Evolutionary conservation across 2,329 filamentous ascomycete genomes (phyloP).

Genomic region (Aphanoascus verrucosus): DNA sequence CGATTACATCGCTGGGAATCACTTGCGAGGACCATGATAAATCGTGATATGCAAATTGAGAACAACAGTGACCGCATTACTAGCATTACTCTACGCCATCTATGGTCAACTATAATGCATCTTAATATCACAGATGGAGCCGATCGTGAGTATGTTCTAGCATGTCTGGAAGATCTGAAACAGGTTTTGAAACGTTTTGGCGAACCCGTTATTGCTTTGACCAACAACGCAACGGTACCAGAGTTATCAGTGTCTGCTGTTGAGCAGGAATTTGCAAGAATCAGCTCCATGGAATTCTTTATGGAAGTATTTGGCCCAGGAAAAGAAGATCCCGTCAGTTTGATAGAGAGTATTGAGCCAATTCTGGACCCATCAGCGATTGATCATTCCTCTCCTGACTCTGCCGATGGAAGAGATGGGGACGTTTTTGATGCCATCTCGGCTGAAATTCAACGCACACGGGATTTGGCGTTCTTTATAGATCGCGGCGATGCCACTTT

Average conservation of each 20-base stretch:
- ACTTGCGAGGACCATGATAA: slow-evolving; percentile 46
- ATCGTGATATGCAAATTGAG: slow-evolving; percentile 28
- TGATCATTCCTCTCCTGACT: slow-evolving; percentile 17
- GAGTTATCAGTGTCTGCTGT: slow-evolving; percentile 73
- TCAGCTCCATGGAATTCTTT: slow-evolving; percentile 96
- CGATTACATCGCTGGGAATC: slow-evolving; percentile 51
- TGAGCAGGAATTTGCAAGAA: slow-evolving; percentile 79
- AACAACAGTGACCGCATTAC: slow-evolving; percentile 25
- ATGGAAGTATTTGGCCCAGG: slow-evolving; percentile 77
- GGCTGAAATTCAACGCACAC: slow-evolving; percentile 19
- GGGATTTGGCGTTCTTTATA: slow-evolving; percentile 78
- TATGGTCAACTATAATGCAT: slow-evolving; percentile 57
- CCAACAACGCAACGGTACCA: slow-evolving; percentile 82
- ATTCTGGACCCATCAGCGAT: slow-evolving; percentile 59
- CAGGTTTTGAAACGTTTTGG: slow-evolving; percentile 40
- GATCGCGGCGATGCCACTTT: slow-evolving; percentile 70
- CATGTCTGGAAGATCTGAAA: slow-evolving; percentile 54
- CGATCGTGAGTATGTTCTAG: slow-evolving; percentile 49
- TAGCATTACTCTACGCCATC: slow-evolving; percentile 47
- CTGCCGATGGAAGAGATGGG: not conserved
- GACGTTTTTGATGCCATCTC: not conserved
- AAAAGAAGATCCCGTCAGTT: slow-evolving; percentile 63
- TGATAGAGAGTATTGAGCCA: slow-evolving; percentile 88
- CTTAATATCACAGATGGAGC: slow-evolving; percentile 47
- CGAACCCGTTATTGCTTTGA: slow-evolving; percentile 48